Evolutionary conservation across 1,284 basidiomycete genomes (phyloP).

Genomic region (Volvariella volvacea): DNA sequence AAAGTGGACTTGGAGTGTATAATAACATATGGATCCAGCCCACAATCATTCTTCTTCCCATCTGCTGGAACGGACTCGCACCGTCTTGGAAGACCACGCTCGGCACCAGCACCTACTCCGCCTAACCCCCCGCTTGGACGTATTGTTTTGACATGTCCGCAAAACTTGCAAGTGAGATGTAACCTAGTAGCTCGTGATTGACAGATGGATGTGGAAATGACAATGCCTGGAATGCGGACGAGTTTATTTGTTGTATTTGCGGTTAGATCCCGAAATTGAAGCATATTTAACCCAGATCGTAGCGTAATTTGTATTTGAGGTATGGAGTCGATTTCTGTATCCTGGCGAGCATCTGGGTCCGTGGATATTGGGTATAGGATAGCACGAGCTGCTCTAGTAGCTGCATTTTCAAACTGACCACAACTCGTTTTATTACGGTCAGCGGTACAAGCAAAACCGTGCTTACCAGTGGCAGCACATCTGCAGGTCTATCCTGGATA

Average conservation of each 20-base stretch:
- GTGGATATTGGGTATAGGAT: slow-evolving; percentile 71
- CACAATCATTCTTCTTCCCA: slow-evolving; percentile 87
- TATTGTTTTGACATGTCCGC: slow-evolving; percentile 78
- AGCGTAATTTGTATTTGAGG: slow-evolving; percentile 89
- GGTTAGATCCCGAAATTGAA: slow-evolving; percentile 89
- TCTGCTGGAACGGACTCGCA: slow-evolving; percentile 76
- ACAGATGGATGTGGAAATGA: slow-evolving; percentile 94
- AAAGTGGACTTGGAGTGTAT: slow-evolving; percentile 94
- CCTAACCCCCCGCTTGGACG: slow-evolving; percentile 83
- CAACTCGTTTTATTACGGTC: background rate
- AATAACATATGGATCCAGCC: slow-evolving; percentile 94
- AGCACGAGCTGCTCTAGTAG: slow-evolving; percentile 73
- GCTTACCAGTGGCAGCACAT: slow-evolving; percentile 81
- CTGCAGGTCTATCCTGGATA: slow-evolving; percentile 85
- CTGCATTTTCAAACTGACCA: slow-evolving; percentile 81
- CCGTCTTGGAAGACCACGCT: slow-evolving; percentile 74
- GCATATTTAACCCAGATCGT: slow-evolving; percentile 84
- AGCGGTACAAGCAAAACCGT: background rate
- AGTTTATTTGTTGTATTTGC: slow-evolving; percentile 94
- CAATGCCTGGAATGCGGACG: slow-evolving; percentile 95
- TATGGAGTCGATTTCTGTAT: slow-evolving; percentile 57
- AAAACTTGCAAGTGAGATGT: slow-evolving; percentile 89
- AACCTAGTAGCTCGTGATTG: slow-evolving; percentile 91
- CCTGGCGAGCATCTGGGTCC: slow-evolving; percentile 43
- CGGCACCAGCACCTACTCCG: slow-evolving; percentile 76